A percentile compares a stretch with the other conserved stretches of the same genome.
Evolutionary conservation across 2,329 filamentous ascomycete genomes (phyloP).

Genomic region (Diplocarpon mali): DNA sequence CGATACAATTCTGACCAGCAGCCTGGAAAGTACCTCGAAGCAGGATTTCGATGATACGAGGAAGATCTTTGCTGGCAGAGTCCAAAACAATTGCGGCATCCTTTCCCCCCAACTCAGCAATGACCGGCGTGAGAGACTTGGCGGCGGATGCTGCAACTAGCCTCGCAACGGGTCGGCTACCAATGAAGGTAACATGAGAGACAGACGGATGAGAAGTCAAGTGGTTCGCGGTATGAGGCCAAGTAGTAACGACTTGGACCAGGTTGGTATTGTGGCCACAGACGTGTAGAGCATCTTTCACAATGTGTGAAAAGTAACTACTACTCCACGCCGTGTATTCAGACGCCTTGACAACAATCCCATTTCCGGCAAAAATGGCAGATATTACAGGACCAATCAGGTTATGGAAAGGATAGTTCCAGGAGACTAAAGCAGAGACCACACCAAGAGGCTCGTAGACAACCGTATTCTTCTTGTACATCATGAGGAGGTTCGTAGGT

Average conservation of each 20-base stretch:
- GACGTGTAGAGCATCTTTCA: constrained; percentile 64
- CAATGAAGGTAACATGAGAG: constrained; percentile 91
- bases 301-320: constrained; percentile 69
- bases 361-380: constrained; percentile 83
- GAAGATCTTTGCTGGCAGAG: constrained; percentile 51
- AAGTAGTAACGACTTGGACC: constrained; percentile 77
- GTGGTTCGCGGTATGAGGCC: constrained; percentile 70
- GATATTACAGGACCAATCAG: constrained; percentile 84
- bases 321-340: constrained; percentile 95
- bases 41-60: constrained; percentile 67
- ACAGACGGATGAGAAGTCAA: constrained; percentile 79
- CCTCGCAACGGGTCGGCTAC: constrained; percentile 76
- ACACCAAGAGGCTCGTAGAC: constrained; percentile 87
- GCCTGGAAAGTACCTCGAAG: constrained; percentile 92
- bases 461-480: constrained; percentile 88
- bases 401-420: constrained; percentile 98
- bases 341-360: constrained; percentile 83
- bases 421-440: constrained; percentile 83
- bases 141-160: constrained; percentile 80
- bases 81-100: constrained; percentile 86
- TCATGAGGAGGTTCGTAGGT: constrained; percentile 86
- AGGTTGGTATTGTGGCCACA: constrained; percentile 76
- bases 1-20: constrained; percentile 94
- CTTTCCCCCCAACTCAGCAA: constrained; percentile 89
- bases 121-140: constrained; percentile 73